Evolutionary conservation across 805 yeast species (phyloP), one percentile per base, ranked within the genome.

Genomic region (Schizosaccharomyces pombe): DNA sequence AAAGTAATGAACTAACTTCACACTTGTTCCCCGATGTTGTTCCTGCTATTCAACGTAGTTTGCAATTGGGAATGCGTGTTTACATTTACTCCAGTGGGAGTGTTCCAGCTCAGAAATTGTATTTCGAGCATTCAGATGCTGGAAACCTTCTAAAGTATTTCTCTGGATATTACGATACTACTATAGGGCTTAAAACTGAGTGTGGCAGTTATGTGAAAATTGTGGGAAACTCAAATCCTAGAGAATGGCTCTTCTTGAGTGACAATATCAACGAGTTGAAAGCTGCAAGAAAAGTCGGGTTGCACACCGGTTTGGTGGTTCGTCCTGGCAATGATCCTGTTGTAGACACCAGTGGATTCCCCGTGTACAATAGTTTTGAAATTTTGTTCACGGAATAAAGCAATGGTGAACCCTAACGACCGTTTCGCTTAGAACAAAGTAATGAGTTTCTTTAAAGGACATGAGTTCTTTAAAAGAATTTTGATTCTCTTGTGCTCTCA

Each of bases 41-140:
- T 32, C 53, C 53, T 30, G 6, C 16, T 8, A 24, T 49, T 30
- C n/a, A 30, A 37, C 39, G 39, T 30, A 24, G 26, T 30, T 16
- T 30, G 31, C 26, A 28, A 9, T 6, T 5, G 16, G 39, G 39
- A 24, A 14, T 9, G n/a, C 31, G 33, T 5, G 53, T 49, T 6
- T 49, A 30, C 26, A 32, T 49, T 2, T 49, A 49, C 32, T 31
- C 39, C 3, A 31, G 39, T 19, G 53, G 53, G 14, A 31, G 39
- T 19, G 39, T 49, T 49, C 53, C 53, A 16, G 53, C 53, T n/a
- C 53, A 49, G 12, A 30, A 49, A 49, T 11, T 49, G 14, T 32
- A 31, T 9, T 49, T 49, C 16, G 11, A 9, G 6, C 33, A 49
- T 30, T n/a, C 53, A 14, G 53, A 26, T 2, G 16, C 11, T 19